Base-by-base conservation (phyloP, 2,329 filamentous ascomycete species). In the Gliomastix tumulicola region DNA sequence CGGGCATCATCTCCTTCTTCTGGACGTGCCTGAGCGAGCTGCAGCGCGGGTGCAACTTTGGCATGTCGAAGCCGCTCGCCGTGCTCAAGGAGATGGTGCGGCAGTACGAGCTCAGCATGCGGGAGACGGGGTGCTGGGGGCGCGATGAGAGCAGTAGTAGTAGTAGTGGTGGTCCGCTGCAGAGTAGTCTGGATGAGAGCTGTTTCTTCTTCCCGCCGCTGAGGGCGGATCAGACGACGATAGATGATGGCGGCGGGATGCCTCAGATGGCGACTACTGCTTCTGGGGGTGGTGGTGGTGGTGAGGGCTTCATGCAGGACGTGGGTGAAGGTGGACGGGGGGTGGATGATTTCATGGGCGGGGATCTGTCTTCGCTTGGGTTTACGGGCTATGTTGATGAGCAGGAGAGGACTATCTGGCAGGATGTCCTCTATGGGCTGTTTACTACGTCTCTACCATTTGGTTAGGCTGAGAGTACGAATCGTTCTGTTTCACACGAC, bases 11-110 rank as follows among this genome's bases (percentile, higher is more conserved):
- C 11, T 50, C 46, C 10, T 61, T 60, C 41, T 61, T 60, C 44
- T 61, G 56, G 55, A 54, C 48, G 12, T 56, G 51, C 19, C 50
- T 61, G 30, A 53, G 49, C 21, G 56, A 60, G 21, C 40, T 59
- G 10, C 55, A 60, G 34, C 40, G 49, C 1, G 57, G 57, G 5
- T 59, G 57, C 37, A 57, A 59, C 33, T 53, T 56, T 38, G 57
- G 57, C 17, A 41, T 60, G n/a, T 51, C 53, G 40, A 58, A 56
- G 22, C 57, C 57, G 16, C 44, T 60, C 12, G 44, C 44, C 3
- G 51, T 60, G 18, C 41, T 60, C 0, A 49, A 53, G 28, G 49
- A 59, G 8, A 55, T 59, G 52, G 50, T 55, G 5, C 47, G 48
- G 7, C 49, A 54, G 40, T 51, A 51, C 39, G 46, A 54, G 30